These are phyloP conservation scores for Dacryopinax spathularia DNA, from an alignment of 768 basidiomycete genomes.

Conservation along the genomic window DNA sequence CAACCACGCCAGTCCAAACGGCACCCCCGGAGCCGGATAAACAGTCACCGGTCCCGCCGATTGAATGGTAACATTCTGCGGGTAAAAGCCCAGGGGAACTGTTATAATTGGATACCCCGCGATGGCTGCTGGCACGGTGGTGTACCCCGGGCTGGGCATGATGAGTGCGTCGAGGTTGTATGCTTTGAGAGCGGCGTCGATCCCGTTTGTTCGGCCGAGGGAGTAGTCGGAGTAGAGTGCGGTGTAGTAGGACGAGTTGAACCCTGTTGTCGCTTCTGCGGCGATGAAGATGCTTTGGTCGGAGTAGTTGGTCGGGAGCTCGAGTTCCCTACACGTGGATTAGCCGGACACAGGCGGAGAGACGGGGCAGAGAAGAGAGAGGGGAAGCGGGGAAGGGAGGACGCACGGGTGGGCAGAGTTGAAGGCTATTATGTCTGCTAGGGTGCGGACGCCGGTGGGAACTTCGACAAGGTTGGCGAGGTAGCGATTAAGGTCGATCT, in stretches of 20 bases:
- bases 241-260: conserved; percentile 28
- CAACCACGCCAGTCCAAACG: conserved; percentile 48
- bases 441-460: conserved; percentile 40
- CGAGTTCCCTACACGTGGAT: background rate
- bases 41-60: conserved; percentile 28
- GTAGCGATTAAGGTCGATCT: conserved; percentile 44
- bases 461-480: conserved; percentile 35
- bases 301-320: conserved; percentile 6
- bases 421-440: conserved; percentile 46
- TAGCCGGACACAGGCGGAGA: no score
- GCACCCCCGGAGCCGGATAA: conserved; percentile 41
- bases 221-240: conserved; percentile 34
- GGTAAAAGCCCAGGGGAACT: conserved; percentile 51
- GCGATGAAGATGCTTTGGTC: conserved; percentile 10
- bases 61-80: conserved; percentile 30
- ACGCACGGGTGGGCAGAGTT: conserved; percentile 37
- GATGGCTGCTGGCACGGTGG: conserved; percentile 30
- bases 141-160: conserved; percentile 27
- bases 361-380: no score
- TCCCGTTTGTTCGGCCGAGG: conserved; percentile 38
- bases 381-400: no score
- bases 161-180: conserved; percentile 40
- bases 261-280: conserved; percentile 14
- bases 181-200: conserved; percentile 37
- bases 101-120: conserved; percentile 33